A percentile compares a stretch with the other conserved stretches of the same genome.
phyloP scores from a whole-genome alignment of 2,329 filamentous ascomycete species.

The Neonectria faginata region DNA sequence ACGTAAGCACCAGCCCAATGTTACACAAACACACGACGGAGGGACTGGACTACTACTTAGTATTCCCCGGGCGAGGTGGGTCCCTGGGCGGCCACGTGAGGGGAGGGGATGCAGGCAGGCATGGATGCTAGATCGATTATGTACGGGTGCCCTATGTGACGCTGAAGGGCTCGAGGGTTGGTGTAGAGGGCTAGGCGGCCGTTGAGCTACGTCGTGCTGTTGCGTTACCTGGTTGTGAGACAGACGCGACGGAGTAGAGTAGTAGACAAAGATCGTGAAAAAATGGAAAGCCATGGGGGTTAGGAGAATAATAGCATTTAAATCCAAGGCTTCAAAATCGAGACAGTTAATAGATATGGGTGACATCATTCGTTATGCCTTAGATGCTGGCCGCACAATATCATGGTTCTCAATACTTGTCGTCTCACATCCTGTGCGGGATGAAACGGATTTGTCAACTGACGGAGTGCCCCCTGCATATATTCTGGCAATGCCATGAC shows the following conservation, averaged over 20 bases:
- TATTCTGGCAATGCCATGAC: background rate
- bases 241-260: background rate
- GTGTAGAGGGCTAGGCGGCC: background rate
- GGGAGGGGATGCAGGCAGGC: slow-evolving; percentile 14
- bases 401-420: background rate
- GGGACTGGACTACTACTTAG: background rate
- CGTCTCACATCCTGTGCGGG: slow-evolving; percentile 15
- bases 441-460: background rate
- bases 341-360: background rate
- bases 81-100: slow-evolving; percentile 24
- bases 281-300: background rate
- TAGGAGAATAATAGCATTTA: background rate
- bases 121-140: background rate
- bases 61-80: slow-evolving; percentile 1
- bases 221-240: slow-evolving; percentile 4
- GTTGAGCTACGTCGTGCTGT: slow-evolving; percentile 5
- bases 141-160: background rate
- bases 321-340: background rate
- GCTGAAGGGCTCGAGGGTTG: background rate
- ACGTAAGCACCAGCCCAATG: background rate
- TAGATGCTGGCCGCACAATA: background rate
- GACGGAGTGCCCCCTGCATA: background rate
- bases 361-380: background rate
- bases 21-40: background rate
- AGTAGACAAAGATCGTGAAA: background rate